These are phyloP conservation scores for Talaromyces wortmannii DNA, from an alignment of 495 filamentous ascomycete species.

Conservation along the genomic window DNA sequence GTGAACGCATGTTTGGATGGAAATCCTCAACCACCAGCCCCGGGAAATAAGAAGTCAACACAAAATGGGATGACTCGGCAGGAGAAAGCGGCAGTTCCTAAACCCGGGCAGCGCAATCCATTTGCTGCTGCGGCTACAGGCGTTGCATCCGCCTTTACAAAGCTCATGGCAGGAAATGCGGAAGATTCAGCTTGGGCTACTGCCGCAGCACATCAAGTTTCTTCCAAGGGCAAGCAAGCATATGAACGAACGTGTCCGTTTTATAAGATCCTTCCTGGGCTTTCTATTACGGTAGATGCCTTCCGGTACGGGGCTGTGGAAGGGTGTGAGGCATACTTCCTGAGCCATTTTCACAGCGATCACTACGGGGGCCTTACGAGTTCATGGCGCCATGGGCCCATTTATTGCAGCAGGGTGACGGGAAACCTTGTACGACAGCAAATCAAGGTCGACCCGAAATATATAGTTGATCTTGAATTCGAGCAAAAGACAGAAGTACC, in stretches of 20 bases:
- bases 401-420: conserved; percentile 92
- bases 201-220: conserved; percentile 71
- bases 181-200: conserved; percentile 87
- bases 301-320: conserved; percentile 93
- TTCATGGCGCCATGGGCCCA: conserved; percentile 87
- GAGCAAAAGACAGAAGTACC: conserved; percentile 76
- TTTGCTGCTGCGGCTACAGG: conserved; percentile 42
- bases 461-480: conserved; percentile 79
- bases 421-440: conserved; percentile 83
- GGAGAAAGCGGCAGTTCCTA: conserved; percentile 60
- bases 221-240: conserved; percentile 79
- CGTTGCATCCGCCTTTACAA: conserved; percentile 69
- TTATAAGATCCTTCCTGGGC: conserved; percentile 93
- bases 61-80: conserved; percentile 40
- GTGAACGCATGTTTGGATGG: conserved; percentile 94
- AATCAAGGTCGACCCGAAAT: conserved; percentile 79
- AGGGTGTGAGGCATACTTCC: conserved; percentile 90
- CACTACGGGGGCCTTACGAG: conserved; percentile 90
- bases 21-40: conserved; percentile 48
- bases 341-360: conserved; percentile 97
- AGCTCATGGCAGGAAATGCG: conserved; percentile 83
- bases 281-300: conserved; percentile 90
- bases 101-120: conserved; percentile 71
- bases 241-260: conserved; percentile 91
- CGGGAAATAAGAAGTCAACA: conserved; percentile 12